Evolutionary conservation across 2,329 filamentous ascomycete genomes (phyloP), one percentile per base, ranked within the genome.

Genomic region (Elsinoe batatas): DNA sequence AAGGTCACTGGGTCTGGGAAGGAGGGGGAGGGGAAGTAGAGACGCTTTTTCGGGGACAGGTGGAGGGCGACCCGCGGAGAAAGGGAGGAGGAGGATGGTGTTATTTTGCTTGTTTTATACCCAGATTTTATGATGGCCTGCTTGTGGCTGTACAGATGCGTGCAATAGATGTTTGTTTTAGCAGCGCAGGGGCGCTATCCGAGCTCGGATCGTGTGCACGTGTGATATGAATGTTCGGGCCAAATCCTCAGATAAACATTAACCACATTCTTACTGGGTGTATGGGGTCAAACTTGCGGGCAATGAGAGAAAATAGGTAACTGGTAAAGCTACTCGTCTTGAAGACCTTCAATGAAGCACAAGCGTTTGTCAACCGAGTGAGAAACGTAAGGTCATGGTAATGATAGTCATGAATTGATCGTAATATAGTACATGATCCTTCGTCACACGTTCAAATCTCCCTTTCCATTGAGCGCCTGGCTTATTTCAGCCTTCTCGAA

Each of bases 1-100:
- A 64, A 58, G 47, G 47, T 37, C 13, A 36, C 26, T 11, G 32
- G 47, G 61, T 65, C 42, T 56, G 67, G 63, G 63, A 69, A 64
- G 64, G 69, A 64, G 63, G 69, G 58, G 61, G 56, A 47, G 44
- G 53, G 62, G 57, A 44, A 44, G 40, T 44, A 44, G 40, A 22
- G 3, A 22, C 5, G 22, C n/a, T 22, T 22, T 26, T 20, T 6
- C 10, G 38, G 18, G 38, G 15, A 42, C 2, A 11, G 38, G 38
- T 18, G 15, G 3, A 17, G 15, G 11, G 10, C 13, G 12, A 38
- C 7, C 2, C n/a, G 5, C n/a, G 5, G 36, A 5, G 13, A 17
- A 38, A 8, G 12, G 36, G 36, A 5, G 5, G 36, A n/a, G 12
- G 36, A 44, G 40, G 40, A 22, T 1, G 38, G 10, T 10, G 40